phyloP scores from a whole-genome alignment of 164 flowering plant genomes.

The Chimonanthus salicifolius region DNA sequence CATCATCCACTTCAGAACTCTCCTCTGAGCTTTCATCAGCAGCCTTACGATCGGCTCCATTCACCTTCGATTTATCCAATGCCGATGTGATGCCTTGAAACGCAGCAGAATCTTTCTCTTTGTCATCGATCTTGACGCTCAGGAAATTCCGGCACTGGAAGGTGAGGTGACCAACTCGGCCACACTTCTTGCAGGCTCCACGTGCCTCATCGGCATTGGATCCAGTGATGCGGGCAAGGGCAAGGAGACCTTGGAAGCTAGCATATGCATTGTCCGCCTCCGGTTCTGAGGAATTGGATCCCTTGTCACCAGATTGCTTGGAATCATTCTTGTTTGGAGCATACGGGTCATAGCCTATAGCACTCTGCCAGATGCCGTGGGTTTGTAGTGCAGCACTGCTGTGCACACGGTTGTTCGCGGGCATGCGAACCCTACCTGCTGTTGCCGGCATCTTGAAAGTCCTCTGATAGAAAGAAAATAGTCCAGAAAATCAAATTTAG shows the following conservation, averaged over 20 bases:
- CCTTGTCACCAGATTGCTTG: slow-evolving; percentile 24
- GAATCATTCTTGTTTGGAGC: slow-evolving; percentile 84
- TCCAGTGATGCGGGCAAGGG: slow-evolving; percentile 78
- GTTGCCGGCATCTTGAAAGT: slow-evolving; percentile 86
- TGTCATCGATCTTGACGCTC: slow-evolving; percentile 68
- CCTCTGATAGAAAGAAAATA: not conserved
- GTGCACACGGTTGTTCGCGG: slow-evolving; percentile 98
- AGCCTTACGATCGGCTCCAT: slow-evolving; percentile 19
- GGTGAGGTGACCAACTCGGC: slow-evolving; percentile 88
- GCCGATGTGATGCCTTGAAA: slow-evolving; percentile 43
- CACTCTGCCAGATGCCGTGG: slow-evolving; percentile 99
- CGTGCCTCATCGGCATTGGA: slow-evolving; percentile 81
- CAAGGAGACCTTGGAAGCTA: slow-evolving; percentile 85
- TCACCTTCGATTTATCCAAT: slow-evolving; percentile 56
- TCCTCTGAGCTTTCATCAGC: slow-evolving; percentile 17
- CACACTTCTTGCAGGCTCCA: slow-evolving; percentile 92
- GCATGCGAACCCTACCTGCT: slow-evolving; percentile 99
- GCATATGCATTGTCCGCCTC: slow-evolving; percentile 81
- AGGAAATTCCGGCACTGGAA: slow-evolving; percentile 87
- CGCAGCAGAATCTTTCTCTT: slow-evolving; percentile 51
- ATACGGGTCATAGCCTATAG: slow-evolving; percentile 92
- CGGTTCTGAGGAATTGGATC: slow-evolving; percentile 37
- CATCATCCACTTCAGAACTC: slow-evolving; percentile 45
- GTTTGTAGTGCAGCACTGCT: slow-evolving; percentile 98
- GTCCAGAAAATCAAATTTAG: not conserved